These are phyloP conservation scores for Trametes hirsuta DNA, from an alignment of 1,284 basidiomycete species.

Conservation along the genomic window DNA sequence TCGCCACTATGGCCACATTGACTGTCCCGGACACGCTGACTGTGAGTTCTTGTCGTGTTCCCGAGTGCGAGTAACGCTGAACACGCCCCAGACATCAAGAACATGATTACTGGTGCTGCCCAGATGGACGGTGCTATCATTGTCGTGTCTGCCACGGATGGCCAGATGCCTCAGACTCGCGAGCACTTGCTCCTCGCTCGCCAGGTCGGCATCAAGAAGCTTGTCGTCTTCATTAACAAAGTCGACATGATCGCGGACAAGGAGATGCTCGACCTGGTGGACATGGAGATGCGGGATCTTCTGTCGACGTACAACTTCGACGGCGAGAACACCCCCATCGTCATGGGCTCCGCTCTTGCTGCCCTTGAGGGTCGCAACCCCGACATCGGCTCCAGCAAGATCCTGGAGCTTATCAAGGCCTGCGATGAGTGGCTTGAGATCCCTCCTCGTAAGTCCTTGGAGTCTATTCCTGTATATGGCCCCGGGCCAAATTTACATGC, in stretches of 20 bases:
- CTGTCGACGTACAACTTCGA: slow-evolving; percentile 93
- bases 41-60: slow-evolving; percentile 52
- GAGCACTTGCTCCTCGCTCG: slow-evolving; percentile 97
- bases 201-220: slow-evolving; percentile 98
- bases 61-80: slow-evolving; percentile 1
- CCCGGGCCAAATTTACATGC: neutral
- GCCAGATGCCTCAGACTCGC: slow-evolving; percentile 99
- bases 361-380: slow-evolving; percentile 87
- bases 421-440: slow-evolving; percentile 97
- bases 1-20: slow-evolving; percentile 99
- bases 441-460: slow-evolving; percentile 74
- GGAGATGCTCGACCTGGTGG: slow-evolving; percentile 99
- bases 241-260: slow-evolving; percentile 96
- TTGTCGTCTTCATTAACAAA: slow-evolving; percentile 99
- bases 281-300: slow-evolving; percentile 99
- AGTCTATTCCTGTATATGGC: neutral
- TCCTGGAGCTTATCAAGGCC: slow-evolving; percentile 83
- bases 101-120: slow-evolving; percentile 99
- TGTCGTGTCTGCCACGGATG: slow-evolving; percentile 98
- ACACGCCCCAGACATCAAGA: slow-evolving; percentile 77
- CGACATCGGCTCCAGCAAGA: slow-evolving; percentile 83
- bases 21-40: slow-evolving; percentile 96
- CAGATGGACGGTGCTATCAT: slow-evolving; percentile 99
- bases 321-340: slow-evolving; percentile 95
- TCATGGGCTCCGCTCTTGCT: slow-evolving; percentile 96